These are phyloP conservation scores for Tuber microsphaerosporum DNA, from an alignment of 495 filamentous ascomycete genomes.

Conservation along the genomic window DNA sequence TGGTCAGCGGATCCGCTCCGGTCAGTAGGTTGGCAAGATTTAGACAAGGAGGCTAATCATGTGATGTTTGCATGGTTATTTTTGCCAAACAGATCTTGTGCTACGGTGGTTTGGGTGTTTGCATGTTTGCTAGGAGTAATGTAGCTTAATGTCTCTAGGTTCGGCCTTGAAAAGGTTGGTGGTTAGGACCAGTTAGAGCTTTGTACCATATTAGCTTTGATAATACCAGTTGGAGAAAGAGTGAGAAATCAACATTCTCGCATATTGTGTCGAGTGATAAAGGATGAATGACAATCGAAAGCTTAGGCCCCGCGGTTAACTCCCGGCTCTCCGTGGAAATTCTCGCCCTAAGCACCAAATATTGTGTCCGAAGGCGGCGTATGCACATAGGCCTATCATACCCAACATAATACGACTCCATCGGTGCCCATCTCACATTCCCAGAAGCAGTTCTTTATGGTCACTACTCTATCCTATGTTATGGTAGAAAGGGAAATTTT, in stretches of 20 bases:
- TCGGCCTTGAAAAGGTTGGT: neutral
- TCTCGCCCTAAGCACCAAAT: neutral
- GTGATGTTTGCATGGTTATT: neutral
- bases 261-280: neutral
- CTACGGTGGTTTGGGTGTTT: neutral
- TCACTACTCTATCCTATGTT: neutral
- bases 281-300: neutral
- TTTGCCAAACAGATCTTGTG: neutral
- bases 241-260: neutral
- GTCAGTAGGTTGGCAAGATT: constrained; percentile 32
- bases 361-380: neutral
- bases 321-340: neutral
- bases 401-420: neutral
- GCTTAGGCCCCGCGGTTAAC: neutral
- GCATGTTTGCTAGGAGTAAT: neutral
- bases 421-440: neutral
- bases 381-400: neutral
- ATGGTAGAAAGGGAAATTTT: too few relatives aligned
- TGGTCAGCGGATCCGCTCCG: constrained; percentile 22
- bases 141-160: neutral
- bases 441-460: neutral
- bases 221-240: neutral
- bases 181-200: neutral
- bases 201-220: neutral
- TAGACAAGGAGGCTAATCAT: constrained; percentile 12